Evolutionary conservation across 495 filamentous ascomycete species (phyloP).

Genomic region (Hypoxylon fragiforme): DNA sequence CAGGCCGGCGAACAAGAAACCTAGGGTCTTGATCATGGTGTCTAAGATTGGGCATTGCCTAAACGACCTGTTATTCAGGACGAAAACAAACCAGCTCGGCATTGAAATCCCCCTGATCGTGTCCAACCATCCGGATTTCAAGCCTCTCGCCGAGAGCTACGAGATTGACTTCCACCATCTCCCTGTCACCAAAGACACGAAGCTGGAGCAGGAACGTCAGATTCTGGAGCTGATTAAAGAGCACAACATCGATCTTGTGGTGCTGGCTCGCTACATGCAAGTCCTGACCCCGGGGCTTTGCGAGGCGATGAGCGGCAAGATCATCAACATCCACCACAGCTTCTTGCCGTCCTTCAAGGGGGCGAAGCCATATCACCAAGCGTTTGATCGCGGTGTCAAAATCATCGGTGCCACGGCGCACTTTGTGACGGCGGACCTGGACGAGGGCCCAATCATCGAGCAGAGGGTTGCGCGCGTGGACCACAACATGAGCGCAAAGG

Average conservation of each 20-base stretch:
- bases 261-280: slow-evolving; percentile 83
- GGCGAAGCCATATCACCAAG: slow-evolving; percentile 80
- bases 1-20: slow-evolving; percentile 62
- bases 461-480: slow-evolving; percentile 71
- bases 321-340: slow-evolving; percentile 83
- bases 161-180: slow-evolving; percentile 74
- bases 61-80: slow-evolving; percentile 77
- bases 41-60: slow-evolving; percentile 81
- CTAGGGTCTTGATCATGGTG: slow-evolving; percentile 76
- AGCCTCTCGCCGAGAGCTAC: slow-evolving; percentile 65
- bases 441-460: slow-evolving; percentile 80
- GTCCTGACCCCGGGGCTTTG: slow-evolving; percentile 73
- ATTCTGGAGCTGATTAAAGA: slow-evolving; percentile 66
- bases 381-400: slow-evolving; percentile 76
- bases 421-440: slow-evolving; percentile 74
- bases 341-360: slow-evolving; percentile 82
- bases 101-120: slow-evolving; percentile 71
- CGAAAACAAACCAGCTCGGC: slow-evolving; percentile 62
- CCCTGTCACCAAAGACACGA: slow-evolving; percentile 70
- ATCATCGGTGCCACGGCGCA: slow-evolving; percentile 78
- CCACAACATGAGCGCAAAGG: slow-evolving; percentile 70
- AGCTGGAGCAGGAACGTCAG: slow-evolving; percentile 64
- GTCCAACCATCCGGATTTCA: slow-evolving; percentile 75
- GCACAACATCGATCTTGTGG: slow-evolving; percentile 70
- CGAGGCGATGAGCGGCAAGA: slow-evolving; percentile 69